Conservation (phyloP, 148 eudicot genomes). For the Heliosperma pusillum region DNA sequence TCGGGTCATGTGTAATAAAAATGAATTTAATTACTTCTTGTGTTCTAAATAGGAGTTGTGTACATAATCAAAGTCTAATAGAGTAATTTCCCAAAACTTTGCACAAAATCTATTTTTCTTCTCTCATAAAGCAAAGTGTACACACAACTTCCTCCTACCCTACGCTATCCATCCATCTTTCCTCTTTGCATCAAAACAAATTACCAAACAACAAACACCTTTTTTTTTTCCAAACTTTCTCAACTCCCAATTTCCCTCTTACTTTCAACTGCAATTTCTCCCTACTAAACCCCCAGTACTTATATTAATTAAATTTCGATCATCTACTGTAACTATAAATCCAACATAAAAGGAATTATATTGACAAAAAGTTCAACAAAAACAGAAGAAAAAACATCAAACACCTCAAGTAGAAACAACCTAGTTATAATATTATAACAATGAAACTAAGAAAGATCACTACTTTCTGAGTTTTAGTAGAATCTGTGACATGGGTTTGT, state of each 20-base stretch:
- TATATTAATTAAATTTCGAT: background rate
- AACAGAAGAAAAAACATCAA: background rate
- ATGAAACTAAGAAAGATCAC: slow-evolving; percentile 7
- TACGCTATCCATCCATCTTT: slow-evolving; percentile 21
- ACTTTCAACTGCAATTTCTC: slow-evolving; percentile 12
- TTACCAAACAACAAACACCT: slow-evolving; percentile 2
- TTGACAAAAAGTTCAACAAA: background rate
- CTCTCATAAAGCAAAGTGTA: background rate
- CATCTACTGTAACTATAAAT: background rate
- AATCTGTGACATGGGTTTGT: slow-evolving; percentile 19
- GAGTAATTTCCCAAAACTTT: too few relatives aligned
- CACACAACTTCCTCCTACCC: slow-evolving; percentile 8
- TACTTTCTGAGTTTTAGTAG: background rate
- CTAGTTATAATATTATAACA: too few relatives aligned
- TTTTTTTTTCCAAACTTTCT: background rate
- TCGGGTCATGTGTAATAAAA: too few relatives aligned
- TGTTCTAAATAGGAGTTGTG: too few relatives aligned
- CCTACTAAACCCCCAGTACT: slow-evolving; percentile 1
- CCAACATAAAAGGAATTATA: background rate
- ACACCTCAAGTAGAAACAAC: background rate
- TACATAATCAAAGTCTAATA: too few relatives aligned
- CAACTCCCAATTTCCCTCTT: slow-evolving; percentile 3
- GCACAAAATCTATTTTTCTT: background rate
- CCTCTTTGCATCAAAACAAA: background rate
- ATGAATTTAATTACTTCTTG: too few relatives aligned